A percentile compares a stretch with the other conserved stretches of the same genome.
phyloP scores from a whole-genome alignment of 2,329 filamentous ascomycete genomes.

The Calonectria leucothoes region DNA sequence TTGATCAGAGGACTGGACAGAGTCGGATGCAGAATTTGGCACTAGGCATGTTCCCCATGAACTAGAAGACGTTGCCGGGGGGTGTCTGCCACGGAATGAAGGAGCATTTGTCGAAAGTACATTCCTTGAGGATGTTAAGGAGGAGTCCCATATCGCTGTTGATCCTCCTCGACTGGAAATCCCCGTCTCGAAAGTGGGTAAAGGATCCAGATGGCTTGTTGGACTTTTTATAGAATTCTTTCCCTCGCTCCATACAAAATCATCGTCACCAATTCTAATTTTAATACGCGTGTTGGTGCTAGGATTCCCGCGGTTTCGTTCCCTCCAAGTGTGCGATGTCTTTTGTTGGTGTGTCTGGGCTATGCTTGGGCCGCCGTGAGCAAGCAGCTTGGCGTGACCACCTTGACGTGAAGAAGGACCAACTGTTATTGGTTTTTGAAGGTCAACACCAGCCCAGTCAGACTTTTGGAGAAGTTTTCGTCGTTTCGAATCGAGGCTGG shows the following conservation, averaged over 20 bases:
- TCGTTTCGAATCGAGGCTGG: conserved; percentile 38
- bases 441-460: conserved; percentile 47
- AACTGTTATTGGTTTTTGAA: conserved; percentile 45
- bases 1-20: neutral
- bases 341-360: neutral
- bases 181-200: neutral
- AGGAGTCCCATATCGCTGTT: neutral
- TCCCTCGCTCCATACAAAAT: conserved; percentile 43
- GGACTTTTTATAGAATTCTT: conserved; percentile 42
- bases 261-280: conserved; percentile 44
- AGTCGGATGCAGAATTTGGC: neutral
- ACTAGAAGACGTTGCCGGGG: neutral
- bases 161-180: neutral
- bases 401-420: conserved; percentile 27
- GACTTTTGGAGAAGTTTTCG: conserved; percentile 39
- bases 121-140: neutral
- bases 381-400: no score
- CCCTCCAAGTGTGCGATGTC: neutral
- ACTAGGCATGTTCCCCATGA: neutral
- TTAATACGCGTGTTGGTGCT: conserved; percentile 25
- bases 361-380: neutral
- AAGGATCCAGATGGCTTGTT: conserved; percentile 1
- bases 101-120: neutral
- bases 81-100: no score
- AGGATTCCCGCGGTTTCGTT: no score